Evolutionary conservation across 768 basidiomycete species (phyloP).

Genomic region (Auriscalpium vulgare): DNA sequence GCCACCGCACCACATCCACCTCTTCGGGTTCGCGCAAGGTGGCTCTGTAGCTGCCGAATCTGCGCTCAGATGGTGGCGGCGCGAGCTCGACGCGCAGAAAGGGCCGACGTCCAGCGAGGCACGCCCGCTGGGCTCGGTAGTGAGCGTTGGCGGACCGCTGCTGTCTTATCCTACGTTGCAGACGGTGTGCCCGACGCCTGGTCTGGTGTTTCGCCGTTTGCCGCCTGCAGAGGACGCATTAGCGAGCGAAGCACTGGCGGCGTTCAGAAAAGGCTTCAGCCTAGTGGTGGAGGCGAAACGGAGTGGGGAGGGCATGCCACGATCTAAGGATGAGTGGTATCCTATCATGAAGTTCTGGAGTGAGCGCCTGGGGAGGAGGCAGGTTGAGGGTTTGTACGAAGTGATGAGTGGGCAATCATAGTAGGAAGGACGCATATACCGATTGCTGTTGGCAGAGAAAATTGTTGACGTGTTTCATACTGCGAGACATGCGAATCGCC

Average conservation of each 20-base stretch:
- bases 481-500: no score
- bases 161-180: conserved; percentile 68
- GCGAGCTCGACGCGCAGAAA: conserved; percentile 10
- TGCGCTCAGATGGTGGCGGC: conserved; percentile 42
- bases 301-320: conserved; percentile 59
- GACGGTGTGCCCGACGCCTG: conserved; percentile 45
- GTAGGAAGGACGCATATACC: no score
- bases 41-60: conserved; percentile 71
- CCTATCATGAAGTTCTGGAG: conserved; percentile 88
- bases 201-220: conserved; percentile 51
- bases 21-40: conserved; percentile 87
- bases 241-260: conserved; percentile 35
- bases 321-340: conserved; percentile 70
- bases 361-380: conserved; percentile 47
- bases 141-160: conserved; percentile 64
- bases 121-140: conserved; percentile 53
- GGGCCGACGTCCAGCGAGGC: conserved; percentile 11
- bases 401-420: conserved; percentile 37
- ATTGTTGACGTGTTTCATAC: no score
- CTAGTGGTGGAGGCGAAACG: conserved; percentile 42
- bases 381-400: conserved; percentile 56
- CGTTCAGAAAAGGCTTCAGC: conserved; percentile 55
- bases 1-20: conserved; percentile 63
- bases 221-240: conserved; percentile 38
- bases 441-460: no score